Percentiles rank a stretch among this genome's conserved stretches.
phyloP scores from a whole-genome alignment of 2,329 filamentous ascomycete species.

The Cordyceps javanica region DNA sequence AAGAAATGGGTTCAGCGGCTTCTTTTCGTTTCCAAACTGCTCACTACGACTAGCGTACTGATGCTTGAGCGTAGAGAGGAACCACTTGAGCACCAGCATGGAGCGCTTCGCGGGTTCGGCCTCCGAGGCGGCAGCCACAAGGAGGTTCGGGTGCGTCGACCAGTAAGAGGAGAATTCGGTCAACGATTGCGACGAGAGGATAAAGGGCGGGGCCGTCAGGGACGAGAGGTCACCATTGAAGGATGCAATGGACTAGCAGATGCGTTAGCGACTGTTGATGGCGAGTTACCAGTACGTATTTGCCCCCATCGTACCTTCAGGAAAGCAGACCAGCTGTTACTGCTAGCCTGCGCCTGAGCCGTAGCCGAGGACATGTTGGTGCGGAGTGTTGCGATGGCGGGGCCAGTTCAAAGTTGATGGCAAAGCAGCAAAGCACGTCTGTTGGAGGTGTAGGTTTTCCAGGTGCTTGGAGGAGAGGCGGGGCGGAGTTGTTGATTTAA shows the following conservation, averaged over 20 bases:
- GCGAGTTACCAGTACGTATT: background rate
- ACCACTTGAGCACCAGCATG: conserved; percentile 91
- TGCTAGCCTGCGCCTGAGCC: conserved; percentile 30
- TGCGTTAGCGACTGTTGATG: background rate
- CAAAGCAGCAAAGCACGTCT: background rate
- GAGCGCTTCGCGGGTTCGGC: conserved; percentile 75
- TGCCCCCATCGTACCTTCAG: conserved; percentile 38
- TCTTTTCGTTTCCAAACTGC: conserved; percentile 85
- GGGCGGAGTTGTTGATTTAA: background rate
- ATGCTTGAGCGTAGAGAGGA: conserved; percentile 86
- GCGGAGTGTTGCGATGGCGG: background rate
- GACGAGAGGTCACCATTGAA: conserved; percentile 80
- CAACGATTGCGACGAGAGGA: conserved; percentile 70
- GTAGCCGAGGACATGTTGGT: conserved; percentile 19
- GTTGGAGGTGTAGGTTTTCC: background rate
- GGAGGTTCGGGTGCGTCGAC: conserved; percentile 70
- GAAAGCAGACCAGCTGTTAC: conserved; percentile 46
- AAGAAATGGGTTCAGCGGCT: conserved; percentile 92
- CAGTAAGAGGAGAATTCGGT: conserved; percentile 80
- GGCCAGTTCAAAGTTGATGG: background rate
- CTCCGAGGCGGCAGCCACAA: conserved; percentile 77
- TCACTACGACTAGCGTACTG: conserved; percentile 73
- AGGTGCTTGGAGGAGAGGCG: background rate
- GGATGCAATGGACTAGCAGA: conserved; percentile 62
- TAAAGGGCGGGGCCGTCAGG: conserved; percentile 75